These are phyloP conservation scores for Penicillium sp. DNA, from an alignment of 2,329 filamentous ascomycete species.

Conservation along the genomic window DNA sequence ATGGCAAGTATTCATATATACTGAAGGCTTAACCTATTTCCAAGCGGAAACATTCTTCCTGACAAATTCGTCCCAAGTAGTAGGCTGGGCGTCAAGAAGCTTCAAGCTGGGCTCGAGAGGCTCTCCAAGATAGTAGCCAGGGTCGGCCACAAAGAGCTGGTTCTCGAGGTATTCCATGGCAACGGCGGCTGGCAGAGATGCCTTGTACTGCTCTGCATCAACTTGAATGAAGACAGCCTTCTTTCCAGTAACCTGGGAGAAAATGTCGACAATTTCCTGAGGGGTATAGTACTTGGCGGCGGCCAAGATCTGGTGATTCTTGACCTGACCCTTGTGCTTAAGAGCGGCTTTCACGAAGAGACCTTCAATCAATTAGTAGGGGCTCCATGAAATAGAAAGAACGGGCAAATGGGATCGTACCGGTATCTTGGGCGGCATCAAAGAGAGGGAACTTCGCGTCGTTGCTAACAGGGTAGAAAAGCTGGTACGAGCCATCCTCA, in stretches of 20 bases:
- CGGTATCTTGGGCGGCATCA: conserved; percentile 41
- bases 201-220: conserved; percentile 28
- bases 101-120: conserved; percentile 26
- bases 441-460: conserved; percentile 13
- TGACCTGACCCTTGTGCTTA: conserved; percentile 45
- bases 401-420: conserved; percentile 42
- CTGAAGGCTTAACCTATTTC: neutral
- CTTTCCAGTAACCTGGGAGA: conserved; percentile 47
- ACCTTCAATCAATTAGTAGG: neutral
- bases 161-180: conserved; percentile 57
- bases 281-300: conserved; percentile 45
- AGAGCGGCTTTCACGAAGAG: conserved; percentile 35
- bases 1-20: neutral
- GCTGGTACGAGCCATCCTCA: conserved; percentile 10
- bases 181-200: conserved; percentile 22
- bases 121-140: conserved; percentile 56
- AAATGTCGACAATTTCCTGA: conserved; percentile 42
- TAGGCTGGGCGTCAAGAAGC: conserved; percentile 29
- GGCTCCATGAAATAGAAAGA: conserved; percentile 1
- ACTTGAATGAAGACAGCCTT: conserved; percentile 26
- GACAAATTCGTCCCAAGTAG: conserved; percentile 29
- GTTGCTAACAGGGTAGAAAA: conserved; percentile 6
- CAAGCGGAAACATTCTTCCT: conserved; percentile 17
- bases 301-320: conserved; percentile 49
- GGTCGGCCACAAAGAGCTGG: conserved; percentile 53